Base-by-base conservation (phyloP, 352 stramenopile species). In the Phytophthora hybrid region DNA sequence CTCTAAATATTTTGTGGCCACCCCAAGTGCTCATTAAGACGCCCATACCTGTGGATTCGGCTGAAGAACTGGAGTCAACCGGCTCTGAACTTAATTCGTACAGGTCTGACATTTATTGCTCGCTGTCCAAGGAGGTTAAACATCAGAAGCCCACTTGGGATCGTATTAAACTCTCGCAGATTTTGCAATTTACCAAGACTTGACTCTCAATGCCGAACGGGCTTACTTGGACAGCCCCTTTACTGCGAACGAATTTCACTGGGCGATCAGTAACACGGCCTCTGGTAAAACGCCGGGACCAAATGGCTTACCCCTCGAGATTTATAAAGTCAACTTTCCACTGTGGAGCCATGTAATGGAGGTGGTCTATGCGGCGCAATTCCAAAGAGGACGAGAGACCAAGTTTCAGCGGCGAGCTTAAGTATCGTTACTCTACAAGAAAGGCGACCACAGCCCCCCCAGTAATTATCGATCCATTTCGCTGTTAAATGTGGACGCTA, bases 381-480 rank as follows among this genome's bases (percentile, higher is more conserved):
- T 65, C 0, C 7, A 16, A 26, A 26, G 23, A 26, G 23, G 23
- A 26, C 23, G 23, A 26, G 3, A 3, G 23, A 26, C 23, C 23
- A 65, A 65, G 23, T 65, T 57, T 26, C 59, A 65, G 1, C 59
- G 59, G 1, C 26, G 65, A 5, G 55, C 56, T 4, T 34, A 66
- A 14, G 19, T 71, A 13, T 71, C 34, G 8, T 21, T 71, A n/a
- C 21, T 71, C 1, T 61, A 61, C 21, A 66, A 66, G 37, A 32
- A n/a, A 2, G 56, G 56, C 6, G 56, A 65, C n/a, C 64, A 46
- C 10, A 56, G 0, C 0, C 14, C 44, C 21, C 65, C 65, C 1
- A 51, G 44, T 23, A 71, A 66, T 23, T 66, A 71, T 46, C 56
- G 65, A 4, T 47, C 65, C 2, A 46, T 71, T 5, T 66, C 65